Evolutionary conservation across 768 basidiomycete genomes (phyloP).

Genomic region (Botryobasidium botryosum): DNA sequence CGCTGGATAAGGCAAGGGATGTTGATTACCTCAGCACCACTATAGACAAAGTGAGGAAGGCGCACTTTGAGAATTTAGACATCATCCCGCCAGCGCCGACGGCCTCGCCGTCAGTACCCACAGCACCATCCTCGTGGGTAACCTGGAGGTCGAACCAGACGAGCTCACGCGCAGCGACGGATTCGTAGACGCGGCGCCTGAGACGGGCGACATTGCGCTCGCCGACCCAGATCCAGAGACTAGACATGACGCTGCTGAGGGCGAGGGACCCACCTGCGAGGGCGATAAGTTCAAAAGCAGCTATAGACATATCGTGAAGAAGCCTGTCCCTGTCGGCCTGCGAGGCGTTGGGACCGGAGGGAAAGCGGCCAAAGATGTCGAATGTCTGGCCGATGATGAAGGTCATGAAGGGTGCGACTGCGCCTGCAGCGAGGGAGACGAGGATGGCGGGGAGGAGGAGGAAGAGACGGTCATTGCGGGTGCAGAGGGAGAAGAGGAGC

Average conservation of each 20-base stretch:
- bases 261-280: constrained; percentile 49
- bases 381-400: constrained; percentile 62
- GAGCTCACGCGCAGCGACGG: constrained; percentile 55
- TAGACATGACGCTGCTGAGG: constrained; percentile 57
- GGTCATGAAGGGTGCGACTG: constrained; percentile 77
- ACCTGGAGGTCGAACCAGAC: constrained; percentile 83
- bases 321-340: constrained; percentile 33
- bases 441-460: constrained; percentile 48
- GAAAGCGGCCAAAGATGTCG: constrained; percentile 47
- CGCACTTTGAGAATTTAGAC: constrained; percentile 76
- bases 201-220: constrained; percentile 61
- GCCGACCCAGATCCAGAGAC: constrained; percentile 76
- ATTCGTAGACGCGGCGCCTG: constrained; percentile 47
- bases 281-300: constrained; percentile 47
- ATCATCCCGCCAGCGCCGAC: constrained; percentile 80
- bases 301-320: constrained; percentile 37
- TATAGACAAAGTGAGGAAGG: constrained; percentile 1
- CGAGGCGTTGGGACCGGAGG: constrained; percentile 25
- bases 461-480: constrained; percentile 35
- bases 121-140: too few relatives aligned
- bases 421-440: constrained; percentile 45
- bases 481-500: constrained; percentile 50
- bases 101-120: constrained; percentile 25
- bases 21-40: constrained; percentile 7
- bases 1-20: constrained; percentile 31